A percentile compares a stretch with the other conserved stretches of the same genome.
Conservation (phyloP, 2,329 filamentous ascomycete genomes). For the Scopulariopsis brevicaulis region DNA sequence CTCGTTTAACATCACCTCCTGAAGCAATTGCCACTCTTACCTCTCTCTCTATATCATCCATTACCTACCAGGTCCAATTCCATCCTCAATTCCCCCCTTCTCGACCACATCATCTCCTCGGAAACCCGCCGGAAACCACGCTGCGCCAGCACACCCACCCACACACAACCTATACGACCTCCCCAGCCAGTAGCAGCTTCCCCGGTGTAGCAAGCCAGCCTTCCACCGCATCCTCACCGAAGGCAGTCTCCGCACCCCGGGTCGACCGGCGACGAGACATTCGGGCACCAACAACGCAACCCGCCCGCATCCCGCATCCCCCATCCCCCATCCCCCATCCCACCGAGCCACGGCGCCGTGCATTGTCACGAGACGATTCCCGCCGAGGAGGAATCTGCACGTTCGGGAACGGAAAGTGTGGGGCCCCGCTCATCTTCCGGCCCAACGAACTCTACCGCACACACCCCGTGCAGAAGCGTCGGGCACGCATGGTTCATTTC, state of each 20-base stretch:
- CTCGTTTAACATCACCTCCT: background rate
- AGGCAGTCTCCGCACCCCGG: background rate
- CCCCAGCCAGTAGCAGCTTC: background rate
- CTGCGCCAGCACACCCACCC: background rate
- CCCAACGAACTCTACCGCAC: background rate
- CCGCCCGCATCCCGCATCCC: background rate
- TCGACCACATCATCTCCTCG: background rate
- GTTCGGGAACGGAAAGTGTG: background rate
- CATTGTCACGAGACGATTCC: background rate
- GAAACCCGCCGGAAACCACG: background rate
- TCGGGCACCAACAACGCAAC: background rate
- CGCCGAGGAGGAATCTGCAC: background rate
- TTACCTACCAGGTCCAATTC: background rate
- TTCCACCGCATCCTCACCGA: background rate
- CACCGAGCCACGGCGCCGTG: background rate
- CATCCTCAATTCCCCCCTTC: background rate
- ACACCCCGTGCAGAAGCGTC: background rate
- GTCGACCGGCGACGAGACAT: background rate
- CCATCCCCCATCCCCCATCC: no score
- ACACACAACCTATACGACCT: background rate
- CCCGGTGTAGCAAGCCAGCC: background rate
- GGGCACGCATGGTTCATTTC: background rate
- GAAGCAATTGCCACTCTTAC: background rate
- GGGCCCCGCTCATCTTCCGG: background rate
- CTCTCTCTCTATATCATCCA: background rate